phyloP scores from a whole-genome alignment of 1,284 basidiomycete species.

The Singerocomus inundabilis region DNA sequence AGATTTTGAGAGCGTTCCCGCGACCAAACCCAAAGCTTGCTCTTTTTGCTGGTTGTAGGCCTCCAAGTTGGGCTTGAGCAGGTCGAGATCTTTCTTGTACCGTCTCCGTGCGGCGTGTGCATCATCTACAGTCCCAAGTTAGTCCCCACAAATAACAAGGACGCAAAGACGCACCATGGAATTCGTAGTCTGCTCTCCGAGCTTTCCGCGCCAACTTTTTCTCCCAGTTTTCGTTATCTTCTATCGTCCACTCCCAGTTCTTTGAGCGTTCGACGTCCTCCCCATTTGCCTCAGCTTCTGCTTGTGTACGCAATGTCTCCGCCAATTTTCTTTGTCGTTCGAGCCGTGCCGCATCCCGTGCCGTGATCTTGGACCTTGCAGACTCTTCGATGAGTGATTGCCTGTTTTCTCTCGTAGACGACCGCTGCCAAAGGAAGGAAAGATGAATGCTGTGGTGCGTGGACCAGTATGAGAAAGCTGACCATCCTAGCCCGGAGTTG shows the following conservation, averaged over 20 bases:
- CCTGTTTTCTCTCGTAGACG: conserved; percentile 78
- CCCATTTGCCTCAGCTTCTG: conserved; percentile 85
- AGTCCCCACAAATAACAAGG: conserved; percentile 19
- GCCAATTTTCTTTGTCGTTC: conserved; percentile 88
- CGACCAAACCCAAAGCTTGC: conserved; percentile 69
- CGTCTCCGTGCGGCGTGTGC: conserved; percentile 83
- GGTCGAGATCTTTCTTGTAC: conserved; percentile 89
- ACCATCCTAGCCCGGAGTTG: conserved; percentile 79
- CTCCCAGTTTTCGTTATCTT: conserved; percentile 31
- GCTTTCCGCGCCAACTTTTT: conserved; percentile 31
- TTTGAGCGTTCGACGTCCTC: conserved; percentile 72
- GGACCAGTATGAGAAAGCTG: conserved; percentile 26
- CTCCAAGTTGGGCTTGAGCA: conserved; percentile 81
- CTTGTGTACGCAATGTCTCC: conserved; percentile 82
- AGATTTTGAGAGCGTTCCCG: conserved; percentile 53
- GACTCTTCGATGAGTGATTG: conserved; percentile 81
- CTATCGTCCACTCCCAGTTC: conserved; percentile 33
- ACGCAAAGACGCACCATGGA: conserved; percentile 54
- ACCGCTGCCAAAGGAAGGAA: conserved; percentile 48
- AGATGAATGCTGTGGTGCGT: background rate
- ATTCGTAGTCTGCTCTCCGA: conserved; percentile 75
- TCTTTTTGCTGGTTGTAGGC: conserved; percentile 88
- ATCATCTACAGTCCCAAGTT: conserved; percentile 59
- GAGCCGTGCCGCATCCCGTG: conserved; percentile 74
- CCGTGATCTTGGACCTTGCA: conserved; percentile 70